phyloP scores from a whole-genome alignment of 1,284 basidiomycete species.

The Puccinia novopanici region DNA sequence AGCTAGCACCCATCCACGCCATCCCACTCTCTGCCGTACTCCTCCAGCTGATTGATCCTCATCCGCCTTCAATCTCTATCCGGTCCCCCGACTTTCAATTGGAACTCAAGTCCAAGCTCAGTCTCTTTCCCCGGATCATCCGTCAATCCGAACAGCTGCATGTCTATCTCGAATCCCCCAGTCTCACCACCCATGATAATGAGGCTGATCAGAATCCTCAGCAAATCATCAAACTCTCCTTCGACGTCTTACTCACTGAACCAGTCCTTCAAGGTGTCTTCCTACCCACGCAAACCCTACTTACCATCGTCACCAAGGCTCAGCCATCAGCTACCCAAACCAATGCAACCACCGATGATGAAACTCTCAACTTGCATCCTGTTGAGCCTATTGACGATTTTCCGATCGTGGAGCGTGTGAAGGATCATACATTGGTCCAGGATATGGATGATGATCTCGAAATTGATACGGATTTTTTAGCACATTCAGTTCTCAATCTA shows the following conservation, averaged over 20 bases:
- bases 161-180: neutral
- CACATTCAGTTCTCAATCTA: slow-evolving; percentile 38
- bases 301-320: slow-evolving; percentile 63
- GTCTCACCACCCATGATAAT: neutral
- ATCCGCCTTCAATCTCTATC: neutral
- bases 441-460: slow-evolving; percentile 10
- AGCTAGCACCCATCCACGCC: neutral
- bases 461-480: slow-evolving; percentile 25
- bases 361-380: slow-evolving; percentile 56
- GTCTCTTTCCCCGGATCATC: slow-evolving; percentile 13
- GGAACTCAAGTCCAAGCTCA: slow-evolving; percentile 12
- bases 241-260: slow-evolving; percentile 62
- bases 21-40: slow-evolving; percentile 12
- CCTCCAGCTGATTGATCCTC: slow-evolving; percentile 1
- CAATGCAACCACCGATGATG: slow-evolving; percentile 25
- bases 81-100: neutral
- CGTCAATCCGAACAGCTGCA: slow-evolving; percentile 5
- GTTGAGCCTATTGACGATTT: slow-evolving; percentile 49
- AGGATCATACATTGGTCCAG: neutral
- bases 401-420: slow-evolving; percentile 54
- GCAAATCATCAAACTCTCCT: slow-evolving; percentile 34
- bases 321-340: neutral
- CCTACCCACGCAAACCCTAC: slow-evolving; percentile 64
- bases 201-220: neutral
- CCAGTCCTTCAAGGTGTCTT: slow-evolving; percentile 74